Percentiles rank a stretch among this genome's conserved stretches.
phyloP scores from a whole-genome alignment of 2,329 filamentous ascomycete species.

The Aureobasidium sp. region DNA sequence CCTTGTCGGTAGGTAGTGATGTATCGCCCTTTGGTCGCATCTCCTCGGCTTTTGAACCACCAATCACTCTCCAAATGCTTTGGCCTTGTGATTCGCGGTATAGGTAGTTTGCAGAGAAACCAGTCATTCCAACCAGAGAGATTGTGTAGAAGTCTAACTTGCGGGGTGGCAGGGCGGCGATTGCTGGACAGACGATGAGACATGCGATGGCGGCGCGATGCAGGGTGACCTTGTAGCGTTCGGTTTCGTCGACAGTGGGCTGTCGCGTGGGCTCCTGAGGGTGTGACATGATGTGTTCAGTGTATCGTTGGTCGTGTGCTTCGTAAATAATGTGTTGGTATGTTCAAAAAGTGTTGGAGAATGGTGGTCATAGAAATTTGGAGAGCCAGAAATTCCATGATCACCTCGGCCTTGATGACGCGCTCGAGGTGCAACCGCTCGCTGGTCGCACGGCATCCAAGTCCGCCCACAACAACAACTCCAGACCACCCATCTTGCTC shows the following conservation, averaged over 20 bases:
- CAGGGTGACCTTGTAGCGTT: constrained; percentile 18
- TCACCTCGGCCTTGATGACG: constrained; percentile 2
- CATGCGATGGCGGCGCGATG: constrained; percentile 44
- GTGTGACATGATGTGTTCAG: constrained; percentile 21
- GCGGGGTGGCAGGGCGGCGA: constrained; percentile 52
- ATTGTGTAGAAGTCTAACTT: constrained; percentile 57
- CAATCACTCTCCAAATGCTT: constrained; percentile 30
- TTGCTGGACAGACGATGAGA: constrained; percentile 47
- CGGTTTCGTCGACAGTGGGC: constrained; percentile 22
- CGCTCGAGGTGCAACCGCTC: not conserved
- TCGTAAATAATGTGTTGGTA: not conserved
- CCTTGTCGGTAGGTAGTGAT: constrained; percentile 33
- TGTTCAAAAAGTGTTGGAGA: not conserved
- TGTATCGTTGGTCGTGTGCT: not conserved
- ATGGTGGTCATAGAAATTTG: not conserved
- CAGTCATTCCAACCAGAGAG: constrained; percentile 43
- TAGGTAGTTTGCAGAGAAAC: constrained; percentile 46
- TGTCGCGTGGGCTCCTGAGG: constrained; percentile 23
- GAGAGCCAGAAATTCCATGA: not conserved
- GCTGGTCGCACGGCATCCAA: not conserved
- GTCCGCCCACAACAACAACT: not conserved
- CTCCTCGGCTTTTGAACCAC: constrained; percentile 19
- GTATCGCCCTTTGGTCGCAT: constrained; percentile 14
- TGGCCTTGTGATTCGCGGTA: constrained; percentile 35
- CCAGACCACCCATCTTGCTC: not conserved